A percentile compares a stretch with the other conserved stretches of the same genome.
Evolutionary conservation across 2,329 filamentous ascomycete species (phyloP).

Genomic region (Cercospora sp.): DNA sequence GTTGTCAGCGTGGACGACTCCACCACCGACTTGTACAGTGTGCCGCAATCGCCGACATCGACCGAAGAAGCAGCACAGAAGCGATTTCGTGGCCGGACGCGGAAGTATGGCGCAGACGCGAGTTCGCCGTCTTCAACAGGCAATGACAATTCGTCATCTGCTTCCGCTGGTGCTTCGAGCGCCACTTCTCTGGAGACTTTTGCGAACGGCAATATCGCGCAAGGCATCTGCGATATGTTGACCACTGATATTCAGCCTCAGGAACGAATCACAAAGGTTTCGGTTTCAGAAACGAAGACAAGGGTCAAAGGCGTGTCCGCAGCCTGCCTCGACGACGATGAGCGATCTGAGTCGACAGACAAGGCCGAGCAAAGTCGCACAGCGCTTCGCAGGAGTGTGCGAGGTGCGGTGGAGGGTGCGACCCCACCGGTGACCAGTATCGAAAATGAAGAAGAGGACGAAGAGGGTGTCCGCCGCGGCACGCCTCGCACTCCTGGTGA

Average conservation of each 20-base stretch:
- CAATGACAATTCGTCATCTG: conserved; percentile 27
- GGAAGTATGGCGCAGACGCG: conserved; percentile 26
- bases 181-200: conserved; percentile 35
- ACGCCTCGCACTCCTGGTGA: conserved; percentile 47
- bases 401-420: conserved; percentile 14
- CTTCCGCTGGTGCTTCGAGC: conserved; percentile 33
- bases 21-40: conserved; percentile 26
- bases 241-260: conserved; percentile 23
- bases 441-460: conserved; percentile 27
- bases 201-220: conserved; percentile 32
- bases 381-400: conserved; percentile 21
- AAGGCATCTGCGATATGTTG: conserved; percentile 37
- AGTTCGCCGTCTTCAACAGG: conserved; percentile 29
- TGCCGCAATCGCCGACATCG: conserved; percentile 27
- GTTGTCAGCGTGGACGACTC: conserved; percentile 33
- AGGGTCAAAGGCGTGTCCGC: neutral
- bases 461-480: conserved; percentile 37
- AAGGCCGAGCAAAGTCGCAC: conserved; percentile 15
- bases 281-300: conserved; percentile 13
- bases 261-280: conserved; percentile 3
- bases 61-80: conserved; percentile 22
- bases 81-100: conserved; percentile 29
- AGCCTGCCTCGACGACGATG: neutral
- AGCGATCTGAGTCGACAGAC: neutral
- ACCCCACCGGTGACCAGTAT: conserved; percentile 32